phyloP scores from a whole-genome alignment of 2,329 filamentous ascomycete genomes.

The Pezicula radicicola region DNA sequence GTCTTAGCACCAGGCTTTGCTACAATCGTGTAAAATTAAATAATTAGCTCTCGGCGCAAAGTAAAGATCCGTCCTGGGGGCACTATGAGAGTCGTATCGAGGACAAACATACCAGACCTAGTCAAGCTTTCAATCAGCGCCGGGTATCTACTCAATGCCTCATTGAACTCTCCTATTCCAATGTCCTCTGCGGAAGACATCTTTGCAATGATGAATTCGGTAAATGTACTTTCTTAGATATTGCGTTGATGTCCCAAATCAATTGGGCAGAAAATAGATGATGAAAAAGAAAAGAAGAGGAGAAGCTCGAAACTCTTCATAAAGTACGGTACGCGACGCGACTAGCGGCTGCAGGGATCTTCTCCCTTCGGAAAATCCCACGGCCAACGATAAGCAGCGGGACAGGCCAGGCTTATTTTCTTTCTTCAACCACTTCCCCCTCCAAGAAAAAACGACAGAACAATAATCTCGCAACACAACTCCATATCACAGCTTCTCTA shows the following conservation, averaged over 20 bases:
- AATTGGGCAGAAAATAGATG: neutral
- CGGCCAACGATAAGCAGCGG: too few species aligned
- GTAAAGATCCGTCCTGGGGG: neutral
- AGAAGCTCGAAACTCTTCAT: neutral
- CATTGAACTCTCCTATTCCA: slow-evolving; percentile 22
- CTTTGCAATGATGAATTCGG: neutral
- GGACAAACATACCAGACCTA: slow-evolving; percentile 18
- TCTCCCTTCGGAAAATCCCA: too few species aligned
- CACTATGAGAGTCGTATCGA: neutral
- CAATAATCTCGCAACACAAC: neutral
- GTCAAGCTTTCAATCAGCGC: slow-evolving; percentile 16
- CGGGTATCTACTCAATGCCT: slow-evolving; percentile 23
- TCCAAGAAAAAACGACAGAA: neutral
- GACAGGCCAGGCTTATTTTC: neutral
- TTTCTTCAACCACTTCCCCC: slow-evolving; percentile 1
- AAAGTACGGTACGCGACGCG: too few species aligned
- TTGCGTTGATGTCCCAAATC: neutral
- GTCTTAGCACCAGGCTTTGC: slow-evolving; percentile 19
- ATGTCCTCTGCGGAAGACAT: slow-evolving; percentile 24
- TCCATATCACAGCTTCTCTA: neutral
- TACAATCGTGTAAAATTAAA: slow-evolving; percentile 3
- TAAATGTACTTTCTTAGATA: neutral
- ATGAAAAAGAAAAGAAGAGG: slow-evolving; percentile 1
- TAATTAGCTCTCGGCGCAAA: neutral
- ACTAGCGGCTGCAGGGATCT: neutral